phyloP scores from a whole-genome alignment of 1,284 basidiomycete genomes.

The Mycena sp. region DNA sequence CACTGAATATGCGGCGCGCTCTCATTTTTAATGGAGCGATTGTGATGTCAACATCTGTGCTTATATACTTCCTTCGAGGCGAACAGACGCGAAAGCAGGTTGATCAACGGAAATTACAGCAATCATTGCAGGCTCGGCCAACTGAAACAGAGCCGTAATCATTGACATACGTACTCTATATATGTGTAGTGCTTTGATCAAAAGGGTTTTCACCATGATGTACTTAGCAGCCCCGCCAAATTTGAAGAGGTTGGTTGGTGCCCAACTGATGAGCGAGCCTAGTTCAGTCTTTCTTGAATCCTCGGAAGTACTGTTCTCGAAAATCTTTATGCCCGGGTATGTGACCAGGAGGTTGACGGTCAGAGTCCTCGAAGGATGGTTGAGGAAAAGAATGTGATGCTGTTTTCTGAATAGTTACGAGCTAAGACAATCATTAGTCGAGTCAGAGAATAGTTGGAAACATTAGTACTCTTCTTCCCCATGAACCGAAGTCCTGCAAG shows the following conservation, averaged over 20 bases:
- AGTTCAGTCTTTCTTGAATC: slow-evolving; percentile 72
- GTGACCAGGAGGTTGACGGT: slow-evolving; percentile 43
- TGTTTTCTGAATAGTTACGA: slow-evolving; percentile 89
- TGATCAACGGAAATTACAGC: slow-evolving; percentile 59
- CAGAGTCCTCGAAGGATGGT: slow-evolving; percentile 56
- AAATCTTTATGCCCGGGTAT: slow-evolving; percentile 83
- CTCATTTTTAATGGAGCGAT: slow-evolving; percentile 70
- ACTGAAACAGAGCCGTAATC: slow-evolving; percentile 34
- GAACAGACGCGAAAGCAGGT: slow-evolving; percentile 65
- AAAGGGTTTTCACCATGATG: too few species aligned
- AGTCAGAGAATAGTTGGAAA: background rate
- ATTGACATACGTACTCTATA: slow-evolving; percentile 20
- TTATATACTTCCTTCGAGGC: slow-evolving; percentile 62
- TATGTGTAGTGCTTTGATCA: too few species aligned
- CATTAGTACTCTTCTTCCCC: slow-evolving; percentile 84
- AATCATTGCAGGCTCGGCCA: slow-evolving; percentile 29
- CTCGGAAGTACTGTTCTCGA: slow-evolving; percentile 82
- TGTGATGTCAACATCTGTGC: slow-evolving; percentile 47
- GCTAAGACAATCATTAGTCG: slow-evolving; percentile 50
- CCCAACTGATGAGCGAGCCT: too few species aligned
- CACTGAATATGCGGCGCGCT: slow-evolving; percentile 72
- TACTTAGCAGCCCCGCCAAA: too few species aligned
- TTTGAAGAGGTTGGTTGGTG: too few species aligned
- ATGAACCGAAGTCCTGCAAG: slow-evolving; percentile 94
- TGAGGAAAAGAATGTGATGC: slow-evolving; percentile 57